Base-by-base conservation (phyloP, 192 early-diverging fungal genomes). In the Coemansia nantahalensis region DNA sequence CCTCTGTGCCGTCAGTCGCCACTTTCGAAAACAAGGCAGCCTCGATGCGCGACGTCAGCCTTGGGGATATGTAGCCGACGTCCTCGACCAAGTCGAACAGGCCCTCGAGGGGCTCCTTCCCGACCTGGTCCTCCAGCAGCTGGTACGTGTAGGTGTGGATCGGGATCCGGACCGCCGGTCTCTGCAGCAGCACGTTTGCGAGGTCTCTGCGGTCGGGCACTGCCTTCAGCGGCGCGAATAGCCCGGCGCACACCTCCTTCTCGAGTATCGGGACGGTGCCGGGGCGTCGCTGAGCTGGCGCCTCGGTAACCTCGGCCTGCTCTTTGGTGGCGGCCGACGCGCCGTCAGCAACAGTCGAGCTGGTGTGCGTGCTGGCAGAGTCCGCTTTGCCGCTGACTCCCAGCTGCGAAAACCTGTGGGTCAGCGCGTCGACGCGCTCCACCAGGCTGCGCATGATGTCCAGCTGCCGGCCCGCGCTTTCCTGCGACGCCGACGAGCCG, bases 11-110 rank as follows among this genome's bases (percentile, higher is more conserved):
- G 4, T 43, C 46, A 9, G 42, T 45, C 5, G 45, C 43, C 12
- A 51, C 55, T 5, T 44, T 44, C 3, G 68, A 54, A 16, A 47
- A 40, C 1, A 76, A 32, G 0, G 72, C 72, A 18, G 42, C 44
- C 22, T 76, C 72, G 0, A 68, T 42, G 13, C 62, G 44, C 1
- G 66, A 60, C 0, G 72, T 64, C 24, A 76, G 61, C n/a, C 21
- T 55, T 0, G 65, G 72, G 31, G 60, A 63, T 8, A 64, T 54
- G 14, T 66, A 66, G 14, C 63, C 70, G 8, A 60, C 57, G n/a
- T 66, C 22, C 41, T 74, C 63, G 23, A 66, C 59, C 44, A 74
- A 66, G 26, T 45, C 40, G 35, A 74, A 74, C 24, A 48, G 47
- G 2, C 13, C 13, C 0, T 50, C 44, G 3, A 74, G 34, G 5